phyloP scores from a whole-genome alignment of 805 yeast species.

The Myxozyma neglecta region DNA sequence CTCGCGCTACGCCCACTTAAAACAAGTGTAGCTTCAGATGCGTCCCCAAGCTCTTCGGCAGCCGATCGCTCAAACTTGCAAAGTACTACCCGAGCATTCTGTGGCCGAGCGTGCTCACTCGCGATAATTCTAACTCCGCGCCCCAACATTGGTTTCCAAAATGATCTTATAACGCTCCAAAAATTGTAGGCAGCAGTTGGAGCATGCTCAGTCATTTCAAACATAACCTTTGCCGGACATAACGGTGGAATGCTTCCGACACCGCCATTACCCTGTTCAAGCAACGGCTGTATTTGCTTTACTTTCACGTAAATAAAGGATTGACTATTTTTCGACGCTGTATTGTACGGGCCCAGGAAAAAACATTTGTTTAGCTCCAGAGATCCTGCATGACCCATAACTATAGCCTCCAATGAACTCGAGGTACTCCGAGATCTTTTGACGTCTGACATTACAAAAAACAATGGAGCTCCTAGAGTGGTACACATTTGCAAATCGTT shows the following conservation, averaged over 20 bases:
- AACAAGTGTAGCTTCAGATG: not conserved
- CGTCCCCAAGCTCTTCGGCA: not conserved
- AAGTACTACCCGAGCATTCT: not conserved
- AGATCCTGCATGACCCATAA: not conserved
- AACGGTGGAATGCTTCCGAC: too few species aligned
- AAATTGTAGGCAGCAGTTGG: not conserved
- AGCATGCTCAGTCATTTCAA: not conserved
- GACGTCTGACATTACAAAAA: constrained; percentile 1
- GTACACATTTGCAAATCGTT: not conserved
- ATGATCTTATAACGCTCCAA: not conserved
- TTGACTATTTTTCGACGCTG: not conserved
- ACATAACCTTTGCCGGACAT: not conserved
- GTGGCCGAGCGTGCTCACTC: not conserved
- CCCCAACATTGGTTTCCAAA: not conserved
- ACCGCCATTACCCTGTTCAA: too few species aligned
- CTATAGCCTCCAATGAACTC: not conserved
- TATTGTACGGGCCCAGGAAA: not conserved
- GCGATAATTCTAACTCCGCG: not conserved
- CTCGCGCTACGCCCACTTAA: not conserved
- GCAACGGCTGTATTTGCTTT: not conserved
- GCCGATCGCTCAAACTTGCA: not conserved
- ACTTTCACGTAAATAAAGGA: not conserved
- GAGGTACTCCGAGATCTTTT: not conserved
- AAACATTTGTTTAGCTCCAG: not conserved
- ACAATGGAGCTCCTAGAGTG: not conserved